Evolutionary conservation across 106 monocot genomes (phyloP).

Genomic region (Dendrobium huoshanense): DNA sequence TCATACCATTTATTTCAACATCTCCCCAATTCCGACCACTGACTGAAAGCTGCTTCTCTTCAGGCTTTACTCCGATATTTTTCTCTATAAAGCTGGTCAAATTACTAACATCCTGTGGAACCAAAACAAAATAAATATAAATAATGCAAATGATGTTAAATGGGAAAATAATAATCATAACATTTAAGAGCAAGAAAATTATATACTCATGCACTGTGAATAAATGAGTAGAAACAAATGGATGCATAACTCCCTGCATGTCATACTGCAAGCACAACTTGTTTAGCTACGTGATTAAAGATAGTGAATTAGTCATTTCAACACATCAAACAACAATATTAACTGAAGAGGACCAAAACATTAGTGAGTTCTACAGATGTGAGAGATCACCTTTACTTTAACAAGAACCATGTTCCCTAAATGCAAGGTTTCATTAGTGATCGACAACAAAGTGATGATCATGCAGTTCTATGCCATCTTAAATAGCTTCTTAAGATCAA

Average conservation of each 20-base stretch:
- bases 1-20: conserved; percentile 80
- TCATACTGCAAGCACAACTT: background rate
- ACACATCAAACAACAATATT: background rate
- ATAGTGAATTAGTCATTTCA: background rate
- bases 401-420: background rate
- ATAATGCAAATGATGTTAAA: background rate
- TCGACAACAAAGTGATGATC: background rate
- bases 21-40: conserved; percentile 92
- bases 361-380: background rate
- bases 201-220: background rate
- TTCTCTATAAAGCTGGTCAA: conserved; percentile 85
- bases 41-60: conserved; percentile 97
- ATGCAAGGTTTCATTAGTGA: background rate
- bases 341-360: background rate
- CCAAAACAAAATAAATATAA: background rate
- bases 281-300: background rate
- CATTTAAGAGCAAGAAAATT: background rate
- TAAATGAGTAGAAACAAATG: background rate
- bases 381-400: background rate
- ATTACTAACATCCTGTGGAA: conserved; percentile 64
- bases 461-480: background rate
- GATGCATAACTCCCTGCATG: background rate
- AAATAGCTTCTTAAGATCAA: background rate
- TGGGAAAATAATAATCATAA: background rate
- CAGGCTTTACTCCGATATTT: conserved; percentile 57